These are phyloP conservation scores for Trifolium pratense DNA, from an alignment of 306 rosid genomes.

Conservation along the genomic window DNA sequence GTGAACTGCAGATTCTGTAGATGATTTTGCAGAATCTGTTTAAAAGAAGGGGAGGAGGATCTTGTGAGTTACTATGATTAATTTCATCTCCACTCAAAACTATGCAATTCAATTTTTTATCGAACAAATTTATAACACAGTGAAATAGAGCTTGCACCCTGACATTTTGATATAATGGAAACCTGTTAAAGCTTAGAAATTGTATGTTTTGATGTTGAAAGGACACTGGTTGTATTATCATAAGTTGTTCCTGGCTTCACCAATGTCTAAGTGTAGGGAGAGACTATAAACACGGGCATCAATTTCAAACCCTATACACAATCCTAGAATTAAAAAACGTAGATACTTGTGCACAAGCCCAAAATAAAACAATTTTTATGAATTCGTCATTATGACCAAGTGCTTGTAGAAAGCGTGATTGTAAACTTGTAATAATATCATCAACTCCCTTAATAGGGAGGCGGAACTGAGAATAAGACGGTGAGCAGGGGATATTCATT, in stretches of 20 bases:
- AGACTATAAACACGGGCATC: background rate
- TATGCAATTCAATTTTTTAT: slow-evolving; percentile 24
- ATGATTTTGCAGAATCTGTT: slow-evolving; percentile 71
- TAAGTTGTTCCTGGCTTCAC: background rate
- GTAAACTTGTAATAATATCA: slow-evolving; percentile 7
- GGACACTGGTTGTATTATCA: slow-evolving; percentile 13
- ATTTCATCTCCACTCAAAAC: slow-evolving; percentile 27
- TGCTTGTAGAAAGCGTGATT: slow-evolving; percentile 34
- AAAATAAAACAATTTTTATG: background rate
- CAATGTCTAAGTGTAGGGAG: background rate
- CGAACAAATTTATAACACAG: slow-evolving; percentile 20
- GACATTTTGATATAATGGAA: background rate
- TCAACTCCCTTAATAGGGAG: background rate
- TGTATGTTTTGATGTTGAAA: background rate
- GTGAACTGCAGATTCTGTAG: slow-evolving; percentile 60
- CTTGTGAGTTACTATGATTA: slow-evolving; percentile 4
- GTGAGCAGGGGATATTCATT: slow-evolving; percentile 31
- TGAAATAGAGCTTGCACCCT: slow-evolving; percentile 8
- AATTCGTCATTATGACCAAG: background rate
- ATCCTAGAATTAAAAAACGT: background rate
- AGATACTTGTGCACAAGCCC: background rate
- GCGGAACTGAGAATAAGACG: slow-evolving; percentile 7
- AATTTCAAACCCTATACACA: slow-evolving; percentile 5
- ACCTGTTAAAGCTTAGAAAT: background rate
- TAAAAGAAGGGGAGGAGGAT: background rate